These are phyloP conservation scores for Gaeumannomyces tritici DNA, from an alignment of 2,329 filamentous ascomycete species.

Conservation along the genomic window DNA sequence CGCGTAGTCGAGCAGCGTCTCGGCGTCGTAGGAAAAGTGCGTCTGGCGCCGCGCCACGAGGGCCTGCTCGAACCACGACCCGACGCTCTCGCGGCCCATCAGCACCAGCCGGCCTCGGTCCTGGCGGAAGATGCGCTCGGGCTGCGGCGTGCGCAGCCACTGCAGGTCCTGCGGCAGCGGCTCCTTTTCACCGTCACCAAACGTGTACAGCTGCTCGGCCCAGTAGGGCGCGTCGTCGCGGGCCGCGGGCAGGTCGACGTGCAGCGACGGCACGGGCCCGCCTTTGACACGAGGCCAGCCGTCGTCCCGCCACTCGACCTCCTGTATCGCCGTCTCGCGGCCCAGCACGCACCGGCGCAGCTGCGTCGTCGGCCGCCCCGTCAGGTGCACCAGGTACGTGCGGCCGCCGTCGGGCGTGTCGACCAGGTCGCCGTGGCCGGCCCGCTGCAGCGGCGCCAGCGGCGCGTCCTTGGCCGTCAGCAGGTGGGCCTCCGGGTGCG, in stretches of 20 bases:
- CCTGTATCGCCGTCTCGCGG: constrained; percentile 47
- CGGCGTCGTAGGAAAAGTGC: constrained; percentile 75
- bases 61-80: constrained; percentile 50
- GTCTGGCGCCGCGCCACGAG: constrained; percentile 44
- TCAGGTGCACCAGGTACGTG: constrained; percentile 44
- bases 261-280: constrained; percentile 43
- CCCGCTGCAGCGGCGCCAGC: constrained; percentile 38
- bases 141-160: constrained; percentile 46
- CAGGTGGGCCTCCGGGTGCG: constrained; percentile 47
- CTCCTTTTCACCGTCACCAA: constrained; percentile 21
- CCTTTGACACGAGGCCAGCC: constrained; percentile 55
- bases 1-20: constrained; percentile 69
- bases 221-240: constrained; percentile 41
- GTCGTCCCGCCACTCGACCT: constrained; percentile 47
- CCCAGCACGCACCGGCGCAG: constrained; percentile 42
- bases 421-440: constrained; percentile 66
- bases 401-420: constrained; percentile 41
- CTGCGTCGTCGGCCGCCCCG: constrained; percentile 40
- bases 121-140: constrained; percentile 38
- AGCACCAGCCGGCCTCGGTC: constrained; percentile 24
- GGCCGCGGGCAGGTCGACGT: constrained; percentile 37
- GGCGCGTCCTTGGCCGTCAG: constrained; percentile 40
- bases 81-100: constrained; percentile 40
- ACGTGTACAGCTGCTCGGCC: constrained; percentile 37
- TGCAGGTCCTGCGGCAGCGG: constrained; percentile 43